Conservation (phyloP, 495 filamentous ascomycete species). For the Neurospora sp. region DNA sequence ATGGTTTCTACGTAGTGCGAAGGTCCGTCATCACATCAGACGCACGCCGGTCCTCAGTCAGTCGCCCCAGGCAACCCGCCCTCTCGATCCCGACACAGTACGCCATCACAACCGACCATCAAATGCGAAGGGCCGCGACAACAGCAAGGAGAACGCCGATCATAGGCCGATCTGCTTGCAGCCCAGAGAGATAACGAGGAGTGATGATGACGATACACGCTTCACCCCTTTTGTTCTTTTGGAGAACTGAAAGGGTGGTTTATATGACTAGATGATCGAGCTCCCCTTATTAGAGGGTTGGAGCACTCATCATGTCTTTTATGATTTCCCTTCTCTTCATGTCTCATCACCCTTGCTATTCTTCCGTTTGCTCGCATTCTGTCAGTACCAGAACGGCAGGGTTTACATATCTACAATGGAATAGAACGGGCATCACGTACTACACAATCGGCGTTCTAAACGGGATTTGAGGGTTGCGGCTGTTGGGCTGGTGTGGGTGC, state of each 20-base stretch:
- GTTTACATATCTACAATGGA: neutral
- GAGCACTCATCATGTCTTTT: neutral
- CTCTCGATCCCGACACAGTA: neutral
- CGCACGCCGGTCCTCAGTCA: neutral
- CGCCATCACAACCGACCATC: neutral
- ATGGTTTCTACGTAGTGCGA: neutral
- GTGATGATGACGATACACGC: neutral
- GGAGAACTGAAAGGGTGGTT: neutral
- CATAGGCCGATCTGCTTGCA: neutral
- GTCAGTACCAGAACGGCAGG: neutral
- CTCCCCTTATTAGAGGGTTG: neutral
- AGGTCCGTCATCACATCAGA: neutral
- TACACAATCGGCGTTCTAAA: neutral
- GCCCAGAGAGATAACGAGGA: neutral
- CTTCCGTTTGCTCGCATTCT: neutral
- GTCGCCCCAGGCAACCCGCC: neutral
- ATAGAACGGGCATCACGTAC: neutral
- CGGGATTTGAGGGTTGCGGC: neutral
- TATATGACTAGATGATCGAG: neutral
- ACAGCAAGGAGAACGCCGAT: neutral
- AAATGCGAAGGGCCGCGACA: neutral
- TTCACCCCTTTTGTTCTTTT: neutral
- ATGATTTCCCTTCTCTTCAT: neutral
- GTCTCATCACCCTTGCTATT: neutral
- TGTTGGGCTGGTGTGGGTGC: neutral